These are phyloP conservation scores for Ceratobasidium sp. DNA, from an alignment of 1,284 basidiomycete genomes.

Conservation along the genomic window DNA sequence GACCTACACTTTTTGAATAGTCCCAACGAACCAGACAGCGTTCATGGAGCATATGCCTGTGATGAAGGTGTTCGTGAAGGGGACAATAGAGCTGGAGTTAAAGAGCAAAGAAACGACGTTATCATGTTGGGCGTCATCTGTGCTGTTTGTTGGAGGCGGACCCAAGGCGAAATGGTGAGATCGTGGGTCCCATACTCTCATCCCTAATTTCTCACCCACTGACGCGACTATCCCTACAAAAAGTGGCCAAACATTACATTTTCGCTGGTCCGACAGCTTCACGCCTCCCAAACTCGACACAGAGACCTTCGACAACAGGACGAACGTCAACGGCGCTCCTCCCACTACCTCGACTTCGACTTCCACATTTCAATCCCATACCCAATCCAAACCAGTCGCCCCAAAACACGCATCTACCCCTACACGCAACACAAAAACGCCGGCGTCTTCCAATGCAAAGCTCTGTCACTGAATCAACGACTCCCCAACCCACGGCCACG, in stretches of 20 bases:
- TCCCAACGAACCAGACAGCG: too few species aligned
- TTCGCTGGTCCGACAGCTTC: constrained; percentile 92
- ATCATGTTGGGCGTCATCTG: constrained; percentile 93
- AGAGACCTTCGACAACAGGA: constrained; percentile 88
- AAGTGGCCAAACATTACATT: constrained; percentile 85
- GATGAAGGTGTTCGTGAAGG: too few species aligned
- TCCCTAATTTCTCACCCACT: neutral
- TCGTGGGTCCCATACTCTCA: constrained; percentile 62
- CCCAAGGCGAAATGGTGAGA: constrained; percentile 72
- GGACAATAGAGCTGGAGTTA: too few species aligned
- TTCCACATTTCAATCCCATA: constrained; percentile 52
- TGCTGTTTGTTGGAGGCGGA: constrained; percentile 91
- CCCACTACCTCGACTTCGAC: constrained; percentile 63
- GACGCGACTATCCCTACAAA: constrained; percentile 59
- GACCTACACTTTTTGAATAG: too few species aligned
- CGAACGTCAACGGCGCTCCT: constrained; percentile 73
- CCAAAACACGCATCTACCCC: too few species aligned
- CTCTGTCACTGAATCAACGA: constrained; percentile 83
- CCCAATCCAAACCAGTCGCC: constrained; percentile 76
- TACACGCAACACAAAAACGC: constrained; percentile 90
- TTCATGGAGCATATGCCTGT: too few species aligned
- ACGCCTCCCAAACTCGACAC: constrained; percentile 87
- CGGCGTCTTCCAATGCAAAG: constrained; percentile 85
- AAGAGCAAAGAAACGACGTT: constrained; percentile 63
- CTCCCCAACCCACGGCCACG: constrained; percentile 88